Evolutionary conservation across 2,329 filamentous ascomycete genomes (phyloP), one percentile per base, ranked within the genome.

Genomic region (Periglandula ipomoeae): DNA sequence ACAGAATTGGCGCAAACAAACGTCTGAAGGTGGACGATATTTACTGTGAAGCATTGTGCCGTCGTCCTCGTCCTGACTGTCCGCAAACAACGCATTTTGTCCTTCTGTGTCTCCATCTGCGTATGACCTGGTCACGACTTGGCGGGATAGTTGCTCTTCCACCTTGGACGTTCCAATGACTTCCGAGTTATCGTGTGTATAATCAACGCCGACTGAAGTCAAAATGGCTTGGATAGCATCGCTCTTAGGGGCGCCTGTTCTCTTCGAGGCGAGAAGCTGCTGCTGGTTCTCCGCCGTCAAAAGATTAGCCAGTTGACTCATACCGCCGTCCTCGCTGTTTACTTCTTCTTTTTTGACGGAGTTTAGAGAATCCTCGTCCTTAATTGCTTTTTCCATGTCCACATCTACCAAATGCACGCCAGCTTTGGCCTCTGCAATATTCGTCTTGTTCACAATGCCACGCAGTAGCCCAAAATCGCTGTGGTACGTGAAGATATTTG

Each of bases 401-500:
- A 95, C 76, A 47, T 87, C 84, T n/a, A 84, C 75, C 26, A 96
- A 81, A 24, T 80, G 77, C 9, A 97, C 85, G 0, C 89, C 91
- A 1, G 86, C 89, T 61, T 84, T 87, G 38, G 88, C 88, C 69
- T 98, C 93, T 4, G 93, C 93, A 46, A 98, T 83, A 59, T 98
- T 98, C 24, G 93, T 97, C 67, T 96, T 95, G 71, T 97, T 95
- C 58, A 98, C 89, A 56, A 98, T 97, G 49, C 96, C 89, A n/a
- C 87, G 80, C 5, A 97, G 76, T 13, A 96, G 76, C 11, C 94
- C 78, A 51, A 86, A 86, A 55, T 90, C 80, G 43, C 81, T 79
- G 54, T 89, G 82, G 53, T 88, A 96, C 0, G 81, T 81, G 58
- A 98, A 89, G 11, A 98, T 76, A 56, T 98, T 98, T 20, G 77